Base-by-base conservation (phyloP, 352 stramenopile species). In the Globisporangium cystogenes region DNA sequence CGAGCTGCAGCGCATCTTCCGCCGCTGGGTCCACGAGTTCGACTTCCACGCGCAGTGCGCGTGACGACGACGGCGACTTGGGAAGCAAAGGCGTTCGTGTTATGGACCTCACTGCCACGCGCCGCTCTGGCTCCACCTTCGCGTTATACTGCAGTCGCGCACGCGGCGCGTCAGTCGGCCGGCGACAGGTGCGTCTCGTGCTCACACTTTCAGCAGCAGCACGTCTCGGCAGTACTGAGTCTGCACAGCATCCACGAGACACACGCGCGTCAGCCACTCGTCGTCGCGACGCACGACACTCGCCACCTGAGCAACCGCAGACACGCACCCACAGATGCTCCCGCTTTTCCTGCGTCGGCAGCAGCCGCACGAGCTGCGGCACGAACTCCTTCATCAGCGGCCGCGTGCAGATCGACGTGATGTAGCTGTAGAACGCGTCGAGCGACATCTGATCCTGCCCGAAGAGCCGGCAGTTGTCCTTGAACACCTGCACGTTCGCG, bases 381-480 rank as follows among this genome's bases (percentile, higher is more conserved):
- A 91, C 63, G 31, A 94, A 76, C 56, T 94, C 82, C 53, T 90
- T 83, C 40, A 93, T 66, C 43, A 88, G 62, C 29, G 62, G 20
- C 41, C 74, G 70, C 43, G 84, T 87, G 64, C 82, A 92, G 51
- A 94, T 87, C 23, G 84, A 94, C 27, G 74, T 79, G 45, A 93
- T 51, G 42, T 94, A 94, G 37, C 72, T 83, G 42, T 90, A 90
- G 64, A 73, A 94, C 16, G 77, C 81, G 35, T 92, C 84, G 41
- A 94, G 59, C 31, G 84, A 87, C 79, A 94, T 87, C n/a, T 74
- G 60, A 33, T 94, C 84, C 39, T 94, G 84, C 2, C 84, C 84
- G 44, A 94, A 94, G 23, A 88, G 76, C 27, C 84, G 82, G 60
- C 84, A 94, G 65, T 94, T 94, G 64, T 94, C 84, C 63, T 94